Base-by-base conservation (phyloP, 352 stramenopile species). In the Phytopythium ostracodes region DNA sequence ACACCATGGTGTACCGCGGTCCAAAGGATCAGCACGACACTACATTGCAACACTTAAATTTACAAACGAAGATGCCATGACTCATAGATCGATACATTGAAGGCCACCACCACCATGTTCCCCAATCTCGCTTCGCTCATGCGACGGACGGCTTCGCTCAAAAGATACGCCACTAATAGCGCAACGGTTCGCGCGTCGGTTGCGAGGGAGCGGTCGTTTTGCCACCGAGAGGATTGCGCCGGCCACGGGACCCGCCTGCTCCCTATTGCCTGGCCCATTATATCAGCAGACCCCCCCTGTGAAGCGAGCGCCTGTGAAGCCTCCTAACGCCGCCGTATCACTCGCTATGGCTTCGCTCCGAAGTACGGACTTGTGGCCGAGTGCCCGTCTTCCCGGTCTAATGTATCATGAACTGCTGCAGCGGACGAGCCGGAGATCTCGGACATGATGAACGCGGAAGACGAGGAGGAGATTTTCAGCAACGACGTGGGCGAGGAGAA, bases 401-500 rank as follows among this genome's bases (percentile, higher is more conserved):
- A 57, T 4, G 51, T 2, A 22, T 60, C 8, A 25, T 51, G 55
- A 43, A 27, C 36, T n/a, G 25, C 15, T 17, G 31, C 51, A 55
- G 43, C 68, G 60, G 73, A 83, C 44, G 63, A 88, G 50, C 81
- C 81, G 0, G 79, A 89, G 68, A 75, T 84, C 58, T 64, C 68
- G 11, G 79, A 89, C 18, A 56, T 62, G 47, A 66, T 80, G 38
- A 68, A 68, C 46, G 51, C 72, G 35, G 77, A 84, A 1, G 77
- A 81, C n/a, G 77, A 88, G 29, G 77, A 84, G 59, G 79, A 91
- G 63, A 76, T 88, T 44, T 81, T 88, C 56, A 82, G 75, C 62
- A 75, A 79, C 54, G 79, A 91, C 52, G 68, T 73, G 15, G 77
- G 76, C 22, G 80, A 85, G 33, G 75, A 89, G 62, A 93, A 91